Evolutionary conservation across 805 yeast genomes (phyloP), one percentile per base, ranked within the genome.

Genomic region (Cyberlindnera maclurae): DNA sequence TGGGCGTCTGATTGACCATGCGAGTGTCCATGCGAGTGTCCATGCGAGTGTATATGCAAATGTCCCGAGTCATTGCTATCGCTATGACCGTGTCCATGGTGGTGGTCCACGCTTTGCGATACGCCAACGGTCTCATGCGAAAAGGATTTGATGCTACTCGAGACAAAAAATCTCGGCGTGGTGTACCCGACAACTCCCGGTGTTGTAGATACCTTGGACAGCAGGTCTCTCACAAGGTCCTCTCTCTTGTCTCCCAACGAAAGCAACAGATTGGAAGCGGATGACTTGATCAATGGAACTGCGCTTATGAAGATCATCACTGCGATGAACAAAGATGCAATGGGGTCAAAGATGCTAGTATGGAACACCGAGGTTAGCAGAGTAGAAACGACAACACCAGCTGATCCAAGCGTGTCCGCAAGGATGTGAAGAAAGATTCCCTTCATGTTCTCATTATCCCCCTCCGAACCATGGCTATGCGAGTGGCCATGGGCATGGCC

Each of bases 341-440:
- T 61, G 2, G 99, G 97, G 55, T 93, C 99, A 55, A 90, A 82
- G 1, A 95, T 81, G 39, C 78, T 73, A 13, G 77, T 75, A 9
- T 72, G 62, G 58, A 83, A 80, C 26, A 77, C 52, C 42, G 79
- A 76, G 8, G 90, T 83, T 29, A 93, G 62, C 5, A 87, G 39
- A 0, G 98, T 90, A 0, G 97, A 88, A 1, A 87, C 60, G n/a
- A 93, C 89, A 13, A 94, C 99, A 6, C 97, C 97, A 0, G 89
- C 95, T 0, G 97, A 90, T 0, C 99, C 99, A 30, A 93, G 65
- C 0, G 97, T 89, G 53, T 93, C 99, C 0, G 99, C 99, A 33
- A 93, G 57, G 24, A 93, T 84, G 51, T 93, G 99, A 33, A 93
- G 65, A 53, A 93, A 93, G 5, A 93, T 86, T 12, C 99, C 99